Conservation (phyloP, 768 basidiomycete genomes). For the Suillus variegatus region DNA sequence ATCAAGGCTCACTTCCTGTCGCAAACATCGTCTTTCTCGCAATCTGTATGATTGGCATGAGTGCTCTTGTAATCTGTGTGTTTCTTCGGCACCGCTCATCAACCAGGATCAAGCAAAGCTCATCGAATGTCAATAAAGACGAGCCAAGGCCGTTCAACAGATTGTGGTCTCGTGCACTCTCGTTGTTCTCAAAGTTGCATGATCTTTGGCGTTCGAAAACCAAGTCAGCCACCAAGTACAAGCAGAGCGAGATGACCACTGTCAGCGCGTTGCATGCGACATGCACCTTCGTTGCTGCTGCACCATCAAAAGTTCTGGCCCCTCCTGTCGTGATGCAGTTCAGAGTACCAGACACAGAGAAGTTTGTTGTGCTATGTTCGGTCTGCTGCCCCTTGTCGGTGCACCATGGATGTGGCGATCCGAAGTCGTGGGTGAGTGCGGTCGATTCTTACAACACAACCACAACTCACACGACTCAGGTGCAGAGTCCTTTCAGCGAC, state of each 20-base stretch:
- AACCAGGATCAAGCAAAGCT: neutral
- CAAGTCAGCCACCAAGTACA: neutral
- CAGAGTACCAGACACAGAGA: slow-evolving; percentile 18
- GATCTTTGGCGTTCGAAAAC: slow-evolving; percentile 9
- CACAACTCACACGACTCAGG: neutral
- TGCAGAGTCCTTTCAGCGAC: neutral
- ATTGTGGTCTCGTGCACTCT: slow-evolving; percentile 1
- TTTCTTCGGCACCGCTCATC: slow-evolving; percentile 20
- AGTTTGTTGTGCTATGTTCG: slow-evolving; percentile 4
- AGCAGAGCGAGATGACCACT: slow-evolving; percentile 13
- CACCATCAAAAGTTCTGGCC: slow-evolving; percentile 22
- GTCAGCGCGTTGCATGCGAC: slow-evolving; percentile 26
- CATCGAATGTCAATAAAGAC: neutral
- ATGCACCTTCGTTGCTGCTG: slow-evolving; percentile 26
- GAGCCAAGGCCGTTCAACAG: neutral
- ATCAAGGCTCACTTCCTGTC: slow-evolving; percentile 8
- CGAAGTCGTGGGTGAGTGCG: neutral
- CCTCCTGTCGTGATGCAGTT: slow-evolving; percentile 25
- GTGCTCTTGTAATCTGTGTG: slow-evolving; percentile 19
- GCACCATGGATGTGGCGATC: neutral
- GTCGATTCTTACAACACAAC: neutral
- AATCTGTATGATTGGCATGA: slow-evolving; percentile 21
- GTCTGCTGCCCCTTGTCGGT: neutral
- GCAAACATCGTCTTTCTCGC: slow-evolving; percentile 23
- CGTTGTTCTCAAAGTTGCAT: neutral